These are phyloP conservation scores for Conticribra weissflogii DNA, from an alignment of 108 stramenopile species.

Conservation along the genomic window DNA sequence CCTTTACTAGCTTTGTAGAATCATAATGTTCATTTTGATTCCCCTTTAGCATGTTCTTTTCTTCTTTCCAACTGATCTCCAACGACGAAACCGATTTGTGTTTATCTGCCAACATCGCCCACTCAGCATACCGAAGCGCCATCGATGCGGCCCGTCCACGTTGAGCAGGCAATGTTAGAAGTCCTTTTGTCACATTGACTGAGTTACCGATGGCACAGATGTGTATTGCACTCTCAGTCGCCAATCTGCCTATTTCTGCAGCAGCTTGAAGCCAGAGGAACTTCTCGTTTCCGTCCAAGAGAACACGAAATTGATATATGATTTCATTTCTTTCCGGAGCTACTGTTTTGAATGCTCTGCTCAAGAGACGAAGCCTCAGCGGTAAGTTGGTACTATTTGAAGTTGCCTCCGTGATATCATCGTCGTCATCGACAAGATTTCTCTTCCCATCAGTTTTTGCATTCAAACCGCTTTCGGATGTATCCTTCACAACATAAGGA, in stretches of 20 bases:
- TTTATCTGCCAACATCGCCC: conserved; percentile 31
- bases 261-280: conserved; percentile 44
- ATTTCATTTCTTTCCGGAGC: conserved; percentile 15
- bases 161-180: not conserved
- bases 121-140: conserved; percentile 38
- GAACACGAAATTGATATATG: conserved; percentile 27
- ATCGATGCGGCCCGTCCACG: not conserved
- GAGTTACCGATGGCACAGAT: conserved; percentile 12
- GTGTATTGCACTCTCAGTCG: conserved; percentile 15
- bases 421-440: not conserved
- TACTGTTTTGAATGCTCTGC: not conserved
- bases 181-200: conserved; percentile 4
- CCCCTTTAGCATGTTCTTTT: not conserved
- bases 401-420: not conserved
- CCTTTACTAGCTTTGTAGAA: conserved; percentile 19
- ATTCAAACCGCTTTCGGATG: too few relatives aligned
- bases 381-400: too few relatives aligned
- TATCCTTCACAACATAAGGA: too few relatives aligned
- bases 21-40: conserved; percentile 7
- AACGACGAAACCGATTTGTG: conserved; percentile 18
- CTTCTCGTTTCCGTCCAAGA: conserved; percentile 41
- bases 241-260: conserved; percentile 23
- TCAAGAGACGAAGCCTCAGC: not conserved
- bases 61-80: conserved; percentile 8
- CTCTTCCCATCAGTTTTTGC: too few relatives aligned